Percentiles rank a stretch among this genome's conserved stretches.
Conservation (phyloP, 805 yeast genomes). For the Candida loeiensis region DNA sequence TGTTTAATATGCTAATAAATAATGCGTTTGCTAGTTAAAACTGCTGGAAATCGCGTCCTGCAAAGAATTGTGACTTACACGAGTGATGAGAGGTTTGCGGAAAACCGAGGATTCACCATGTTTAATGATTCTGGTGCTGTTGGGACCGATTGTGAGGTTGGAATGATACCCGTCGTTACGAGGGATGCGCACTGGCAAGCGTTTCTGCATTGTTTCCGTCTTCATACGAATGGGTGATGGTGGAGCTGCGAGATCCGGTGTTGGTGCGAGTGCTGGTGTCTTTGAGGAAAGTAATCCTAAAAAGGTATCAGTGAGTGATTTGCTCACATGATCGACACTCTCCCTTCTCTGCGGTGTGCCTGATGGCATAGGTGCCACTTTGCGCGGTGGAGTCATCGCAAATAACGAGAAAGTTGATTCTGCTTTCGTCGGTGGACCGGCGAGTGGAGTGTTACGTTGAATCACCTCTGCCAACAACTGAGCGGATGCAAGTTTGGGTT, state of each 20-base stretch:
- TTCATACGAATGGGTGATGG: slow-evolving; percentile 21
- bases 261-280: slow-evolving; percentile 7
- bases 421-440: slow-evolving; percentile 4
- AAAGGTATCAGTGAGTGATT: slow-evolving; percentile 30
- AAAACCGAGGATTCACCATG: slow-evolving; percentile 43
- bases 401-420: slow-evolving; percentile 17
- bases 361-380: slow-evolving; percentile 2
- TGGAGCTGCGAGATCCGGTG: not conserved
- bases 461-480: slow-evolving; percentile 17
- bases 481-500: slow-evolving; percentile 1
- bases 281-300: slow-evolving; percentile 18
- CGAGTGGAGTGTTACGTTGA: slow-evolving; percentile 7
- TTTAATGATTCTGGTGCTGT: slow-evolving; percentile 36
- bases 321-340: slow-evolving; percentile 22
- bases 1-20: not conserved
- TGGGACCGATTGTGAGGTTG: slow-evolving; percentile 39
- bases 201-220: slow-evolving; percentile 27
- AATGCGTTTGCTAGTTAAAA: slow-evolving; percentile 2
- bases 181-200: slow-evolving; percentile 27
- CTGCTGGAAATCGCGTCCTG: slow-evolving; percentile 40
- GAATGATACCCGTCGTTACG: slow-evolving; percentile 38
- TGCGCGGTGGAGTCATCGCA: slow-evolving; percentile 17
- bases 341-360: slow-evolving; percentile 10
- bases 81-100: slow-evolving; percentile 31
- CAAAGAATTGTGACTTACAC: slow-evolving; percentile 46